A percentile compares a stretch with the other conserved stretches of the same genome.
phyloP scores from a whole-genome alignment of 352 stramenopile genomes.

The Phytophthora boehmeriae region DNA sequence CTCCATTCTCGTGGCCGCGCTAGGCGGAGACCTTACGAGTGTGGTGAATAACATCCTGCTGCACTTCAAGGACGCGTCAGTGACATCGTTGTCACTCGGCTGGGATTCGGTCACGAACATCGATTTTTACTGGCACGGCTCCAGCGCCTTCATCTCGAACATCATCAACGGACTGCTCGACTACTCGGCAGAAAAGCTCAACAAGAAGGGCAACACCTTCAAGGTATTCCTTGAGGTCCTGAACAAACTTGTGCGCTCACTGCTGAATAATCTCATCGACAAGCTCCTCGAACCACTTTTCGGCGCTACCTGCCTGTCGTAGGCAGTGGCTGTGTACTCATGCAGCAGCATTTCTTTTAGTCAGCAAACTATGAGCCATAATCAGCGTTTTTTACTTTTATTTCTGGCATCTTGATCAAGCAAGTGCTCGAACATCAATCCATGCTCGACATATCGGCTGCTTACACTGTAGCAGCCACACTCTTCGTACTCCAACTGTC shows the following conservation, averaged over 20 bases:
- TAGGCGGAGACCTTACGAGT: conserved; percentile 37
- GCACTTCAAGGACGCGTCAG: conserved; percentile 38
- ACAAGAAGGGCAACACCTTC: conserved; percentile 69
- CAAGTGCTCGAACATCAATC: neutral
- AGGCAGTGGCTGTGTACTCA: neutral
- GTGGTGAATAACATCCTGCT: conserved; percentile 40
- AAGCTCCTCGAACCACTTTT: conserved; percentile 46
- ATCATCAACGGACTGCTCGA: conserved; percentile 55
- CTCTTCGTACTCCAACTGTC: neutral
- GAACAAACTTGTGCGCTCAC: conserved; percentile 47
- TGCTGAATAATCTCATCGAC: conserved; percentile 57
- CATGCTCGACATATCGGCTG: neutral
- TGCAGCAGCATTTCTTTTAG: neutral
- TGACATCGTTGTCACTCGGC: conserved; percentile 37
- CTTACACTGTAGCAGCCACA: neutral
- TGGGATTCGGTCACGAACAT: conserved; percentile 60
- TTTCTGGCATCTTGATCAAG: conserved; percentile 1
- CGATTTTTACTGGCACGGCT: conserved; percentile 48
- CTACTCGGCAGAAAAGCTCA: conserved; percentile 55
- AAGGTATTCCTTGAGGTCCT: conserved; percentile 50
- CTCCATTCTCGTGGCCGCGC: conserved; percentile 43
- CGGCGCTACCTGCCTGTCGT: conserved; percentile 45
- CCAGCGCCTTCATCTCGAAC: conserved; percentile 44
- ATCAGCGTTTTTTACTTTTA: neutral
- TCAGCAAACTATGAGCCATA: no score